phyloP scores from a whole-genome alignment of 352 stramenopile species.

The Aphanomyces cochlioides region DNA sequence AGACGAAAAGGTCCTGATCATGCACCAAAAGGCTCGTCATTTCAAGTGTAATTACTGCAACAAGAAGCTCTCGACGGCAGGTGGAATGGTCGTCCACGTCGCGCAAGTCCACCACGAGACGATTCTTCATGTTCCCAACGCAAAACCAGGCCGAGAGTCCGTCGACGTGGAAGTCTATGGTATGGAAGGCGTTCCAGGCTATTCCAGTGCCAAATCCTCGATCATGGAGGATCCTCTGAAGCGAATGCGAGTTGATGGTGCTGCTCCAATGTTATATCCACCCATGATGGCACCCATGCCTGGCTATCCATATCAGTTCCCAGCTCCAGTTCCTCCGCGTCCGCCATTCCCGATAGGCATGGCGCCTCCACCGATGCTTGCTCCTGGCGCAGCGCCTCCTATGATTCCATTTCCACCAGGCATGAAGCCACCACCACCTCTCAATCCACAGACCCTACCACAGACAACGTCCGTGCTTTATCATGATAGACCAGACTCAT shows the following conservation, averaged over 20 bases:
- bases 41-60: conserved; percentile 90
- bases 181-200: conserved; percentile 80
- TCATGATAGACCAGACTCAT: too few species aligned
- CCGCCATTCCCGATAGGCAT: conserved; percentile 34
- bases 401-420: conserved; percentile 45
- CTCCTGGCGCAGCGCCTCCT: conserved; percentile 44
- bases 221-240: conserved; percentile 27
- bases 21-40: conserved; percentile 91
- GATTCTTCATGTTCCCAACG: conserved; percentile 76
- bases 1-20: conserved; percentile 89
- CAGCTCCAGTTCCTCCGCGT: conserved; percentile 1
- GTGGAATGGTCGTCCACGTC: conserved; percentile 86
- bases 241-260: conserved; percentile 11
- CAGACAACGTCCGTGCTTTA: too few species aligned
- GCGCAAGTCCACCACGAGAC: conserved; percentile 87
- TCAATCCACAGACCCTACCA: too few species aligned
- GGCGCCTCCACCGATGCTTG: conserved; percentile 42
- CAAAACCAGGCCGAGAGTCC: conserved; percentile 75
- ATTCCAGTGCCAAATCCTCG: conserved; percentile 33
- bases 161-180: conserved; percentile 86
- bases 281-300: conserved; percentile 17
- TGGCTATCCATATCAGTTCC: neutral
- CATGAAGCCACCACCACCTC: conserved; percentile 48
- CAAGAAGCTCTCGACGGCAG: conserved; percentile 89
- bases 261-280: conserved; percentile 44